phyloP scores from a whole-genome alignment of 202 grass and related monocot species.

The Zoysia matrella region DNA sequence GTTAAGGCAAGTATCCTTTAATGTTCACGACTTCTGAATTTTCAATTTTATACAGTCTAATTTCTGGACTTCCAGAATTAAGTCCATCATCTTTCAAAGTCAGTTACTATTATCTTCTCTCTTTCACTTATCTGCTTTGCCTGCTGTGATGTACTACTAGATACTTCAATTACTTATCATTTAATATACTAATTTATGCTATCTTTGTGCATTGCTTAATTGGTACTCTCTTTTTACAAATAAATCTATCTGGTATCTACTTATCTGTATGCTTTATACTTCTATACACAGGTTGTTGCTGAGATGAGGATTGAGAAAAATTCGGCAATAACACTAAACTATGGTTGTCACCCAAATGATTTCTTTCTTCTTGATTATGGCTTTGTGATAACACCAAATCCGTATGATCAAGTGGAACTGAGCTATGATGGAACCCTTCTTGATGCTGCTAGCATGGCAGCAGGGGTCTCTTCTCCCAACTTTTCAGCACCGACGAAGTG shows the following conservation, averaged over 20 bases:
- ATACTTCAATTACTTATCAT: background rate
- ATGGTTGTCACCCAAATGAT: conserved; percentile 91
- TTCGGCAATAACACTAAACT: conserved; percentile 74
- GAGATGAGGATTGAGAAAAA: conserved; percentile 69
- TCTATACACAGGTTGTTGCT: conserved; percentile 67
- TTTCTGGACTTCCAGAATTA: background rate
- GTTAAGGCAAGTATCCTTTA: no score
- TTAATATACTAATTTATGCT: background rate
- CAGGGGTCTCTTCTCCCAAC: conserved; percentile 74
- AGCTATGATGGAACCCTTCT: conserved; percentile 88
- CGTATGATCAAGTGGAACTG: conserved; percentile 80
- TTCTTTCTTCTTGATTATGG: conserved; percentile 95
- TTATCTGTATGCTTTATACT: background rate
- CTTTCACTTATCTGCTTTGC: background rate
- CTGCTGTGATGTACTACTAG: background rate
- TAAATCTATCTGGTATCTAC: background rate
- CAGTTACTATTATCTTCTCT: background rate
- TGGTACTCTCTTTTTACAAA: background rate
- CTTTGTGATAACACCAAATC: conserved; percentile 84
- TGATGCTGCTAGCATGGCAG: conserved; percentile 90
- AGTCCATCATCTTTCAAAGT: background rate
- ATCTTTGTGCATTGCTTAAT: background rate
- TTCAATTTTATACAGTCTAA: background rate
- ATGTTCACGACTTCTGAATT: conserved; percentile 15
- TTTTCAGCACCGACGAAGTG: conserved; percentile 81